Conservation (phyloP, 495 filamentous ascomycete genomes). For the Xylaria acuta region DNA sequence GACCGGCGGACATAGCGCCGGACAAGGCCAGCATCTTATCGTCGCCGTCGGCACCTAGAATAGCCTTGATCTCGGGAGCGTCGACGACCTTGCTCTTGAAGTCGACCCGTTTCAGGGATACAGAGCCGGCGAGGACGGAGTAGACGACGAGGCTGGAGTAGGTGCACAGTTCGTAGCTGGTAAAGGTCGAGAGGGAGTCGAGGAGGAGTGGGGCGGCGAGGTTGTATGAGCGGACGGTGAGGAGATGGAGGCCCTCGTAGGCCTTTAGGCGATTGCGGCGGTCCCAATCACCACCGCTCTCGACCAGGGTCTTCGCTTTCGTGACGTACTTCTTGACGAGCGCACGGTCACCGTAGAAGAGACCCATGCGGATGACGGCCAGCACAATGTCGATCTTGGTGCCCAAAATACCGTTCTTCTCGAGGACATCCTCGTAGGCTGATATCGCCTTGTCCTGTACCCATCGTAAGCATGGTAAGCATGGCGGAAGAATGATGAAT, state of each 20-base stretch:
- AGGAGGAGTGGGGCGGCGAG: conserved; percentile 91
- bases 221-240: conserved; percentile 88
- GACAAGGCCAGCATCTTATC: conserved; percentile 82
- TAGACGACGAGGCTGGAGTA: conserved; percentile 95
- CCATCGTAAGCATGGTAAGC: conserved; percentile 14
- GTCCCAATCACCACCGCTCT: conserved; percentile 97
- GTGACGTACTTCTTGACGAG: conserved; percentile 93
- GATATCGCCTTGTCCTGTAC: conserved; percentile 88
- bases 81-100: conserved; percentile 99
- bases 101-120: conserved; percentile 94
- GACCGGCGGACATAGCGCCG: conserved; percentile 78
- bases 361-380: conserved; percentile 91
- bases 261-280: conserved; percentile 97
- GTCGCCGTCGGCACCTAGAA: conserved; percentile 80
- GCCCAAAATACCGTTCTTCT: conserved; percentile 92
- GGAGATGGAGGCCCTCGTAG: conserved; percentile 92
- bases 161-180: conserved; percentile 94
- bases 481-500: conserved; percentile 14
- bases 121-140: conserved; percentile 90
- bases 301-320: conserved; percentile 86
- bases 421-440: conserved; percentile 87
- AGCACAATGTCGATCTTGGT: conserved; percentile 96
- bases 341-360: conserved; percentile 92
- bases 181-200: conserved; percentile 97
- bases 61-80: conserved; percentile 95